Evolutionary conservation across 331 rosid species (phyloP).

Genomic region (Arachis monticola): DNA sequence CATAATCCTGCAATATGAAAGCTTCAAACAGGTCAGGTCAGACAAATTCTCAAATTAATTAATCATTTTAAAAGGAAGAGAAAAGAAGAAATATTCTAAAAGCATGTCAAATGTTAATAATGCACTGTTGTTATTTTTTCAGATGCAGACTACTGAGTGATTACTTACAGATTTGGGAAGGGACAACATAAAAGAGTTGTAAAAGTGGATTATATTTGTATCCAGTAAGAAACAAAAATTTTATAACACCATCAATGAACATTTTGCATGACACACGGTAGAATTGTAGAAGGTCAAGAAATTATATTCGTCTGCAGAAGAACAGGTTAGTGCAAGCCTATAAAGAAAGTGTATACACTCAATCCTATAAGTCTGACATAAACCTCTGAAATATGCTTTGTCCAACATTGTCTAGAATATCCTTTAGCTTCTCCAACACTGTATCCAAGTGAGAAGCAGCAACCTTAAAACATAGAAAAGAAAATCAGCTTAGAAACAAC

Average conservation of each 20-base stretch:
- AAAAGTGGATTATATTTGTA: background rate
- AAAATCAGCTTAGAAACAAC: constrained; percentile 36
- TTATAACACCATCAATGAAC: background rate
- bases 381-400: constrained; percentile 88
- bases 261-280: constrained; percentile 10
- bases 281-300: constrained; percentile 20
- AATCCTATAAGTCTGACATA: constrained; percentile 42
- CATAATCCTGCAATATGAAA: constrained; percentile 73
- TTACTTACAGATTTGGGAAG: background rate
- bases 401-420: constrained; percentile 88
- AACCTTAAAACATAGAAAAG: constrained; percentile 60
- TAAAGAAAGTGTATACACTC: constrained; percentile 32
- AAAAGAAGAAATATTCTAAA: constrained; percentile 17
- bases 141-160: constrained; percentile 17
- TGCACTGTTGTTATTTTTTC: constrained; percentile 36
- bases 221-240: constrained; percentile 17
- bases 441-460: constrained; percentile 99
- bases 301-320: constrained; percentile 24
- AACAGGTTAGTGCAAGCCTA: constrained; percentile 14
- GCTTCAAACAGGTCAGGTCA: constrained; percentile 31
- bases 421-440: constrained; percentile 93
- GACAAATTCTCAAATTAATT: constrained; percentile 32
- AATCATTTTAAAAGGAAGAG: constrained; percentile 31
- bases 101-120: constrained; percentile 32
- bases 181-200: background rate